A percentile compares a stretch with the other conserved stretches of the same genome.
Evolutionary conservation across 257 asterid genomes (phyloP).

Genomic region (Cinchona pubescens): DNA sequence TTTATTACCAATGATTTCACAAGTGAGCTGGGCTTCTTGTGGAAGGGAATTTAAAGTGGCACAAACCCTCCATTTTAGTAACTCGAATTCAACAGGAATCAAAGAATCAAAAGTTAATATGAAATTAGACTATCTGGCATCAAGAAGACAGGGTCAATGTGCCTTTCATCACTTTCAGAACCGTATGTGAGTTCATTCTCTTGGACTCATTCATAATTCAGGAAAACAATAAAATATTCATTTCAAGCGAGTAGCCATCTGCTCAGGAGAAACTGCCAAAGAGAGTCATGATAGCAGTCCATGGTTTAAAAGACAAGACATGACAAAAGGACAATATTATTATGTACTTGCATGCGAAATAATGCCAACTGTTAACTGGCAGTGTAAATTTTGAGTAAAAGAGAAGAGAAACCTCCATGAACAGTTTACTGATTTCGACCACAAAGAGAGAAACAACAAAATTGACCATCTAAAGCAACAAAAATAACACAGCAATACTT

Average conservation of each 20-base stretch:
- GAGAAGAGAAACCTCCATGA: background rate
- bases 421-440: background rate
- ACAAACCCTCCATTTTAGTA: background rate
- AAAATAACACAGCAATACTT: background rate
- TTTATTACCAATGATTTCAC: background rate
- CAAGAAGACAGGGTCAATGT: background rate
- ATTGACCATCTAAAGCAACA: slow-evolving; percentile 1
- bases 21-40: background rate
- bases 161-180: background rate
- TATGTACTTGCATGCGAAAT: background rate
- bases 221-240: background rate
- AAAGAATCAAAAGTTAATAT: background rate
- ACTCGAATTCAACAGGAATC: background rate
- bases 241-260: background rate
- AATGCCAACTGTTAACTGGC: background rate
- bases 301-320: background rate
- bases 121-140: background rate
- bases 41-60: background rate
- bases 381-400: too few species aligned
- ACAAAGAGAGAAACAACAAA: background rate
- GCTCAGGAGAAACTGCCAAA: background rate
- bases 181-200: background rate
- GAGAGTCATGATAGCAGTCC: background rate
- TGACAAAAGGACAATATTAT: background rate
- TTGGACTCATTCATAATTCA: background rate